phyloP scores from a whole-genome alignment of 805 yeast genomes.

The Scheffersomyces ergatensis region DNA sequence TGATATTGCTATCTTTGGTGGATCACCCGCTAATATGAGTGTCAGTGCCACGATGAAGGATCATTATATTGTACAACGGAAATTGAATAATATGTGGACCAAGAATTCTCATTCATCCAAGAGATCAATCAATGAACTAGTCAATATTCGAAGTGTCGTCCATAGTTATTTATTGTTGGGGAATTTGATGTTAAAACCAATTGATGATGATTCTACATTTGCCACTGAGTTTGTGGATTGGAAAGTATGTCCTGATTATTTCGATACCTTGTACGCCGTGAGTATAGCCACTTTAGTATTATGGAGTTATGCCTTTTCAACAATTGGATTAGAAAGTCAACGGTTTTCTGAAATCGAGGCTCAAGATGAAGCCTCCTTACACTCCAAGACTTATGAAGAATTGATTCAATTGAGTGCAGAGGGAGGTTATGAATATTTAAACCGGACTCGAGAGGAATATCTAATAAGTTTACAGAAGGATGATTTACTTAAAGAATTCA shows the following conservation, averaged over 20 bases:
- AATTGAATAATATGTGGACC: slow-evolving; percentile 32
- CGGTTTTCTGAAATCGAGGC: slow-evolving; percentile 13
- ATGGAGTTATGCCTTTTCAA: slow-evolving; percentile 38
- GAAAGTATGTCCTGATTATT: slow-evolving; percentile 33
- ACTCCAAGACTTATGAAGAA: slow-evolving; percentile 17
- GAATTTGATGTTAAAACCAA: slow-evolving; percentile 33
- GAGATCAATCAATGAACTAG: slow-evolving; percentile 20
- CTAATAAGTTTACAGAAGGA: background rate
- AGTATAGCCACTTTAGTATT: slow-evolving; percentile 36
- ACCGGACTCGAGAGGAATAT: slow-evolving; percentile 34
- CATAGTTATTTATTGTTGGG: slow-evolving; percentile 40
- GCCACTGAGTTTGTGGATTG: slow-evolving; percentile 19
- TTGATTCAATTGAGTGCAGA: slow-evolving; percentile 29
- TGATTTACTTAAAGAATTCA: slow-evolving; percentile 15
- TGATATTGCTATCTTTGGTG: slow-evolving; percentile 76
- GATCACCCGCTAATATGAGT: slow-evolving; percentile 76
- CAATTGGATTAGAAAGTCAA: slow-evolving; percentile 30
- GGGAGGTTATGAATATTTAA: slow-evolving; percentile 35
- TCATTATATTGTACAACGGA: slow-evolving; percentile 28
- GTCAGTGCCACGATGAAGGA: slow-evolving; percentile 38
- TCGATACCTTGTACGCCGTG: slow-evolving; percentile 34
- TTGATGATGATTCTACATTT: slow-evolving; percentile 3
- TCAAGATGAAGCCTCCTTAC: slow-evolving; percentile 8
- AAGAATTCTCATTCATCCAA: slow-evolving; percentile 2
- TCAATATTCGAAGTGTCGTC: slow-evolving; percentile 33